phyloP scores from a whole-genome alignment of 129 eudicot genomes.

The Daucus carota region DH1_v3.0 NC_030383.2:5068001-5068500 shows the following conservation, averaged over 20 bases:
- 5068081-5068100: background rate
- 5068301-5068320: background rate
- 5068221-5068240: too few relatives aligned
- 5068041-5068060: background rate
- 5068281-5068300: background rate
- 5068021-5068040: background rate
- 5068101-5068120: background rate
- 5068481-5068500: background rate
- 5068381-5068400: background rate
- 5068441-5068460: background rate
- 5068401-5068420: background rate
- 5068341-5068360: background rate
- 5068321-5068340: background rate
- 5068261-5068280: background rate
- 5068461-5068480: background rate
- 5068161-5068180: background rate
- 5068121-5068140: background rate
- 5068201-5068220: too few relatives aligned
- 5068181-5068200: background rate
- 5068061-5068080: background rate
- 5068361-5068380: background rate
- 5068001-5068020: background rate
- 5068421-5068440: background rate
- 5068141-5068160: background rate
- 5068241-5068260: too few relatives aligned